Percentiles rank a stretch among this genome's conserved stretches.
These are phyloP conservation scores for Dalbergia cochinchinensis DNA, from an alignment of 306 rosid species.

Conservation along the genomic window DNA sequence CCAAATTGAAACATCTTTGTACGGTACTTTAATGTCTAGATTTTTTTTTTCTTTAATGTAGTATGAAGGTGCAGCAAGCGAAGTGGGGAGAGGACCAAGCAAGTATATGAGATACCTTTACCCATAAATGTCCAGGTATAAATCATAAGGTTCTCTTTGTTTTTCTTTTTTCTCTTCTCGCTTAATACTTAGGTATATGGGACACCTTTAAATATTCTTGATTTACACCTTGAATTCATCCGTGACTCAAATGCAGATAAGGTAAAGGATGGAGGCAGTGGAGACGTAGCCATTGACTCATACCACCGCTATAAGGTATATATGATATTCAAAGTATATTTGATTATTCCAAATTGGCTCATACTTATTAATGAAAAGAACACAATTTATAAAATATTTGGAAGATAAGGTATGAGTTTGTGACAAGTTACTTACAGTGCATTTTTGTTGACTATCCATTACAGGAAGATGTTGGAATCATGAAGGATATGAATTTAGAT, in stretches of 20 bases:
- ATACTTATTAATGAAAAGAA: too few species aligned
- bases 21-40: background rate
- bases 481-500: constrained; percentile 67
- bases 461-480: constrained; percentile 69
- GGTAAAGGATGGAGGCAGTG: constrained; percentile 45
- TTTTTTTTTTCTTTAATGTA: background rate
- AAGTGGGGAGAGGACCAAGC: constrained; percentile 60
- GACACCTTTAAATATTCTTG: background rate
- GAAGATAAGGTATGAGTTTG: too few species aligned
- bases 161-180: background rate
- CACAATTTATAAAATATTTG: too few species aligned
- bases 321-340: background rate
- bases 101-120: too few species aligned
- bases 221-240: background rate
- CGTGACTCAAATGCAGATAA: constrained; percentile 43
- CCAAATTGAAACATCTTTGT: background rate
- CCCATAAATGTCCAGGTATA: constrained; percentile 38
- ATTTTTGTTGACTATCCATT: background rate
- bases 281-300: constrained; percentile 49
- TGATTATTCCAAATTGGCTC: background rate
- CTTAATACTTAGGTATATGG: too few species aligned
- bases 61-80: constrained; percentile 67
- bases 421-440: too few species aligned
- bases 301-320: constrained; percentile 57
- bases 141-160: background rate